Evolutionary conservation across 805 yeast species (phyloP).

Genomic region (Jamesozyma jinghongensis): DNA sequence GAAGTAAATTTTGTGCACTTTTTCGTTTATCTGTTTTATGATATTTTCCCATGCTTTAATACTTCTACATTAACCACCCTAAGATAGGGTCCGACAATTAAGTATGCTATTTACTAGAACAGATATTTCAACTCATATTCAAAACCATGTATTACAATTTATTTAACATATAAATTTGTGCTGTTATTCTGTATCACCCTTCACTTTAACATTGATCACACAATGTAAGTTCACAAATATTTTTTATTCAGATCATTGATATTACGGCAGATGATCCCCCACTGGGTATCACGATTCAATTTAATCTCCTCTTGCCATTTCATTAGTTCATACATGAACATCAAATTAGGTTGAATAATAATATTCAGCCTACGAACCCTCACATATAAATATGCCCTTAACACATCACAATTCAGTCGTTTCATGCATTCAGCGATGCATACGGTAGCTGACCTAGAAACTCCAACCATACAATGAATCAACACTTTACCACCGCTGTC

Average conservation of each 20-base stretch:
- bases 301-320: conserved; percentile 36
- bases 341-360: conserved; percentile 86
- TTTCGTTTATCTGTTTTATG: too few species aligned
- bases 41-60: too few species aligned
- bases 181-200: too few species aligned
- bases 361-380: conserved; percentile 83
- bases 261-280: conserved; percentile 82
- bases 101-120: too few species aligned
- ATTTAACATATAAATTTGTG: too few species aligned
- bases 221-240: conserved; percentile 36
- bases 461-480: conserved; percentile 94
- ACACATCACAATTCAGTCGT: conserved; percentile 53
- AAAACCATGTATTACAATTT: too few species aligned
- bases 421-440: conserved; percentile 94
- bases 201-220: too few species aligned
- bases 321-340: conserved; percentile 84
- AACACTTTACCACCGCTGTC: conserved; percentile 42
- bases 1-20: too few species aligned
- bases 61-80: too few species aligned
- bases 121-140: too few species aligned
- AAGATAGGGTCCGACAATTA: too few species aligned
- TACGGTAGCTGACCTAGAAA: conserved; percentile 88
- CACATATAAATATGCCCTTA: conserved; percentile 80
- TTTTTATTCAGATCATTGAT: conserved; percentile 69
- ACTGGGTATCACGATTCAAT: conserved; percentile 42